Evolutionary conservation across 768 basidiomycete genomes (phyloP).

Genomic region (Pleurotus cornucopiae): DNA sequence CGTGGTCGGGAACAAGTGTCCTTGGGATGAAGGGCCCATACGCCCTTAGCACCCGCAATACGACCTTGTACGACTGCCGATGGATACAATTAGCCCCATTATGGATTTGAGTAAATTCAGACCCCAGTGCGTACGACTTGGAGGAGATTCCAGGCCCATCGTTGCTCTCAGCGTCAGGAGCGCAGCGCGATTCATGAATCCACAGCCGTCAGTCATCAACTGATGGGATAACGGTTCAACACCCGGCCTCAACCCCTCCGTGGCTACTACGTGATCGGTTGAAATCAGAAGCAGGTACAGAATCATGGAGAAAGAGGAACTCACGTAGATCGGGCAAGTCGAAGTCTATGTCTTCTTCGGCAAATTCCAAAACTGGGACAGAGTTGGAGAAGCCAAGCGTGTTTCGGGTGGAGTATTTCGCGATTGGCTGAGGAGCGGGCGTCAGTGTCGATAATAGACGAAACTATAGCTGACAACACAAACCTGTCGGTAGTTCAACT

Average conservation of each 20-base stretch:
- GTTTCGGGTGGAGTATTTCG: conserved; percentile 64
- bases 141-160: too few species aligned
- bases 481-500: conserved; percentile 55
- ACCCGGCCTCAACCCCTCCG: conserved; percentile 26
- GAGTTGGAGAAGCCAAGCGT: conserved; percentile 66
- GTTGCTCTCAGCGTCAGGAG: too few species aligned
- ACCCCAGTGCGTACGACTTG: too few species aligned
- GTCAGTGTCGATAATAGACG: background rate
- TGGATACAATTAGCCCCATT: too few species aligned
- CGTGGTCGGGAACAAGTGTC: conserved; percentile 36
- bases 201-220: conserved; percentile 74
- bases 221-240: conserved; percentile 46
- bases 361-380: conserved; percentile 52
- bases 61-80: conserved; percentile 54
- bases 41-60: conserved; percentile 55
- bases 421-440: conserved; percentile 44
- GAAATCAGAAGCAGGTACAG: background rate
- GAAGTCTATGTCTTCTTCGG: conserved; percentile 39
- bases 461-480: background rate
- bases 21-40: conserved; percentile 52
- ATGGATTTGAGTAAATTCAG: too few species aligned
- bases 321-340: conserved; percentile 49
- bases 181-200: conserved; percentile 58
- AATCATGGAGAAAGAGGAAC: conserved; percentile 12
- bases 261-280: conserved; percentile 23